Evolutionary conservation across 2,329 filamentous ascomycete species (phyloP).

Genomic region (Diaporthe batatas): DNA sequence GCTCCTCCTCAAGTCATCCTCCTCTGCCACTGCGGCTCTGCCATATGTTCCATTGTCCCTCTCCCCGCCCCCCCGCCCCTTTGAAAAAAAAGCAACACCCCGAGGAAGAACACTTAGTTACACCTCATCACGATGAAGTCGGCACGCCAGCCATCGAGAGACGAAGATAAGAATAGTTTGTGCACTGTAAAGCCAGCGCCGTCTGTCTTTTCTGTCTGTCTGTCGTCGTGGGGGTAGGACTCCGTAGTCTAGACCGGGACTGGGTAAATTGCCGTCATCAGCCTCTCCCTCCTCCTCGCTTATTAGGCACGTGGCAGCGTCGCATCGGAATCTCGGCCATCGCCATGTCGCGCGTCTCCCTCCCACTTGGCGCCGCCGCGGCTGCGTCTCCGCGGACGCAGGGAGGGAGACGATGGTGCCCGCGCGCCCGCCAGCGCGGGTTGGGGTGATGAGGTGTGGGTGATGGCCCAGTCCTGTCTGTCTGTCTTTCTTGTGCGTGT

Average conservation of each 20-base stretch:
- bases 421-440: not conserved
- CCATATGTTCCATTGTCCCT: not conserved
- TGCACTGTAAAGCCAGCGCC: too few species aligned
- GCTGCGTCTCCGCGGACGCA: not conserved
- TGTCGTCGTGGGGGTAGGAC: too few species aligned
- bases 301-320: slow-evolving; percentile 42
- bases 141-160: slow-evolving; percentile 11
- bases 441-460: not conserved
- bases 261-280: slow-evolving; percentile 16
- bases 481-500: not conserved
- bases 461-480: too few species aligned
- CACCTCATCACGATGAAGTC: slow-evolving; percentile 7
- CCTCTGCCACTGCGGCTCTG: not conserved
- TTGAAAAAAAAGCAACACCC: slow-evolving; percentile 16
- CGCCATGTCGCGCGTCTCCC: slow-evolving; percentile 1
- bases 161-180: not conserved
- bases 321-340: slow-evolving; percentile 40
- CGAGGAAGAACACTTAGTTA: not conserved
- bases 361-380: slow-evolving; percentile 24
- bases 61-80: too few species aligned
- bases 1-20: too few species aligned
- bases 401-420: not conserved
- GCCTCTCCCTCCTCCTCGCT: slow-evolving; percentile 40
- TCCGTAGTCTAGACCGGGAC: too few species aligned
- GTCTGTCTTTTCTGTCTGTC: too few species aligned